These are phyloP conservation scores for Talaromyces albobiverticillius DNA, from an alignment of 2,329 filamentous ascomycete genomes.

Conservation along the genomic window DNA sequence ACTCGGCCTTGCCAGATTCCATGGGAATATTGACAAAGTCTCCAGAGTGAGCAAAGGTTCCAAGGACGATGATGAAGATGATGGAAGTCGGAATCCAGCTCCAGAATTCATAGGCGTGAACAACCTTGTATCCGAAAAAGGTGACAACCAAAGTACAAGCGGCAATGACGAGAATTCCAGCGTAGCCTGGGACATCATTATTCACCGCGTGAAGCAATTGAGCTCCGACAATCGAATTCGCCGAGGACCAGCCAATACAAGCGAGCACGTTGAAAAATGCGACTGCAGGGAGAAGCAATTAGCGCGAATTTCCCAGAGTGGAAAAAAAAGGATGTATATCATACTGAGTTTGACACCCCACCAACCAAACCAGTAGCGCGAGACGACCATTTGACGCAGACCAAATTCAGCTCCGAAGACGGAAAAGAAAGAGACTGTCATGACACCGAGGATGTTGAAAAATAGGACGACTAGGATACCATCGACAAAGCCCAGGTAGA, in stretches of 20 bases:
- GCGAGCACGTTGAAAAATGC: conserved; percentile 69
- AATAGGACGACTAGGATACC: conserved; percentile 69
- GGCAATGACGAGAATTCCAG: conserved; percentile 72
- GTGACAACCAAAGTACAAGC: conserved; percentile 65
- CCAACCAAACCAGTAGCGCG: conserved; percentile 73
- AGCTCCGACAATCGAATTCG: conserved; percentile 77
- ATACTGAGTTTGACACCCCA: conserved; percentile 65
- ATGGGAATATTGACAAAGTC: conserved; percentile 64
- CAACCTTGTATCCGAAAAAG: conserved; percentile 72
- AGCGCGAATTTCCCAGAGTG: neutral
- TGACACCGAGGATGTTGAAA: conserved; percentile 53
- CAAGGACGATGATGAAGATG: conserved; percentile 69
- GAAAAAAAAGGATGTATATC: conserved; percentile 23
- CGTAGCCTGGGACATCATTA: conserved; percentile 63
- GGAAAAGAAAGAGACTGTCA: conserved; percentile 10
- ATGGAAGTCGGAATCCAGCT: conserved; percentile 71
- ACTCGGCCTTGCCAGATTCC: conserved; percentile 56
- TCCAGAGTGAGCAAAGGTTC: conserved; percentile 65
- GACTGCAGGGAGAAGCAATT: conserved; percentile 39
- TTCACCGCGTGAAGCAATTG: conserved; percentile 76
- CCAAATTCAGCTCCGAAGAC: conserved; percentile 71
- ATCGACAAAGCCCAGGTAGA: conserved; percentile 69
- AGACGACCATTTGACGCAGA: conserved; percentile 76
- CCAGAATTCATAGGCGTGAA: conserved; percentile 74
- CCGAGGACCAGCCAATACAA: conserved; percentile 71